Evolutionary conservation across 1,284 basidiomycete genomes (phyloP).

Genomic region (Lentinula novae-zelandiae): DNA sequence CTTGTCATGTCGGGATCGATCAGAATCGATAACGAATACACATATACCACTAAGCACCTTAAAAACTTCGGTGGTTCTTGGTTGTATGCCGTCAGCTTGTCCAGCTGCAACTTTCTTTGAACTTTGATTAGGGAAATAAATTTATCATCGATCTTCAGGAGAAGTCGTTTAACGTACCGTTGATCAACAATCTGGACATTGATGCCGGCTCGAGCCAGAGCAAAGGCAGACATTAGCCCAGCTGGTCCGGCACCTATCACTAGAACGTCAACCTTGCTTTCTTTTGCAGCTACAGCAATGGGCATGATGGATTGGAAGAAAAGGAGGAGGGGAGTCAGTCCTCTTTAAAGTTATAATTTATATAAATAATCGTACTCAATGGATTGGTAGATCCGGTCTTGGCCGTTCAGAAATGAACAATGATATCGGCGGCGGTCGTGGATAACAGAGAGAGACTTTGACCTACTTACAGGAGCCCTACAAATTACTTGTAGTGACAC

Average conservation of each 20-base stretch:
- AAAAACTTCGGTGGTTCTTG: constrained; percentile 73
- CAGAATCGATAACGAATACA: not conserved
- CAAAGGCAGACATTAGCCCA: constrained; percentile 62
- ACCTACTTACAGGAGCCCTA: not conserved
- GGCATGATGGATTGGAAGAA: not conserved
- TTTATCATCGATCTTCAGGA: not conserved
- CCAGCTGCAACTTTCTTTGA: constrained; percentile 58
- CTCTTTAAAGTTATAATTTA: not conserved
- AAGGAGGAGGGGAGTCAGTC: not conserved
- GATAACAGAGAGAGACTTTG: no score
- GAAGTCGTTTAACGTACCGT: constrained; percentile 34
- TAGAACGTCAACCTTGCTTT: constrained; percentile 49
- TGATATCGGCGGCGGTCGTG: not conserved
- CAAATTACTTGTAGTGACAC: not conserved
- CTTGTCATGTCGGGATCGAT: constrained; percentile 27
- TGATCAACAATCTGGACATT: constrained; percentile 66
- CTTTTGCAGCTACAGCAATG: constrained; percentile 16
- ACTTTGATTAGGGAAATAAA: constrained; percentile 29
- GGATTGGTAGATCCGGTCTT: not conserved
- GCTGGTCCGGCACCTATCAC: constrained; percentile 57
- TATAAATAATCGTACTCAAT: not conserved
- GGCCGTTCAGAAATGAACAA: not conserved
- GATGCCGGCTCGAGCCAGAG: constrained; percentile 55
- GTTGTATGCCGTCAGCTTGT: constrained; percentile 79
- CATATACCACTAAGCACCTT: constrained; percentile 38